Conservation (phyloP, 2,329 filamentous ascomycete genomes). For the Alternaria ventricosa region DNA sequence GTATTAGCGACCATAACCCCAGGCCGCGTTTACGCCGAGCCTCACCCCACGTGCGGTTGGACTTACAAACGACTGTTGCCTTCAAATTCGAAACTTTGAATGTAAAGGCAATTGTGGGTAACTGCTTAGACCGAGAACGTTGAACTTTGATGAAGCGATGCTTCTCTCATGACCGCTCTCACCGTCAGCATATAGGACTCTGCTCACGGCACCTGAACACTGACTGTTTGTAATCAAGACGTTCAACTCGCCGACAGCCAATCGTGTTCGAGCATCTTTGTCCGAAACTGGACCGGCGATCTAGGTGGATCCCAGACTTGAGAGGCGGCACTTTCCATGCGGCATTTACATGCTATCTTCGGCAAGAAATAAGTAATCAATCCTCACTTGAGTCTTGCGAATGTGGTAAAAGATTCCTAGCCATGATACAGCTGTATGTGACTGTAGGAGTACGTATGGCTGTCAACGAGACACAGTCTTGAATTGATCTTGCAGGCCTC, state of each 20-base stretch:
- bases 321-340: not conserved
- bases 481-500: not conserved
- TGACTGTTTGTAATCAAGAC: constrained; percentile 1
- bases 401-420: not conserved
- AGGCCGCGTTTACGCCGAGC: constrained; percentile 11
- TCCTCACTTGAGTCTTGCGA: not conserved
- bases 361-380: not conserved
- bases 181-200: not conserved
- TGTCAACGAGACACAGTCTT: not conserved
- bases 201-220: not conserved
- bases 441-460: not conserved
- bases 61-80: not conserved
- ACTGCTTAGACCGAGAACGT: not conserved
- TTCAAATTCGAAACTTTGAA: not conserved
- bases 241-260: not conserved
- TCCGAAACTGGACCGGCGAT: not conserved
- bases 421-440: not conserved
- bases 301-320: not conserved
- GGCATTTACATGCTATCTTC: not conserved
- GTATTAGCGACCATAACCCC: constrained; percentile 17
- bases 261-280: not conserved
- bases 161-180: not conserved
- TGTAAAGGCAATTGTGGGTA: not conserved
- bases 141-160: not conserved
- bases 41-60: constrained; percentile 9